Conservation (phyloP, 1,139 yeast genomes). For the Nadsonia commutata region DNA sequence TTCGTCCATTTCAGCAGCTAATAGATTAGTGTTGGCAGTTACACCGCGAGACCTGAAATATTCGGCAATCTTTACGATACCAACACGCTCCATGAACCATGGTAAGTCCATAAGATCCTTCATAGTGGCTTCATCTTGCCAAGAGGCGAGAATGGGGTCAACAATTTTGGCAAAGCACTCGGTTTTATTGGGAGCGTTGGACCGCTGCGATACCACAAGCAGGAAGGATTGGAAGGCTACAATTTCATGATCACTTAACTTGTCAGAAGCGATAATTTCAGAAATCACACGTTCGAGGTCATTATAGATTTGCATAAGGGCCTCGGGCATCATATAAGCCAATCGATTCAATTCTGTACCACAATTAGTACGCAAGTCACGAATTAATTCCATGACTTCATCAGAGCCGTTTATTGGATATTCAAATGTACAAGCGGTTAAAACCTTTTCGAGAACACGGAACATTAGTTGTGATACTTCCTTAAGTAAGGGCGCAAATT, state of each 20-base stretch:
- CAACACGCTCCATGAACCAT: slow-evolving; percentile 97
- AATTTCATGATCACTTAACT: slow-evolving; percentile 77
- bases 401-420: slow-evolving; percentile 40
- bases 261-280: slow-evolving; percentile 49
- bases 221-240: slow-evolving; percentile 88
- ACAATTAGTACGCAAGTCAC: slow-evolving; percentile 82
- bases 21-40: slow-evolving; percentile 56
- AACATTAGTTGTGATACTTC: slow-evolving; percentile 59
- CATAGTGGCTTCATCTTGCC: slow-evolving; percentile 87
- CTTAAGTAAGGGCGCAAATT: slow-evolving; percentile 82
- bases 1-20: slow-evolving; percentile 82
- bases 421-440: slow-evolving; percentile 76
- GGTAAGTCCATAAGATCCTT: slow-evolving; percentile 79
- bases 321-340: slow-evolving; percentile 89
- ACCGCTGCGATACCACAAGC: slow-evolving; percentile 79
- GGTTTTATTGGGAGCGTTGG: slow-evolving; percentile 53
- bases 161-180: slow-evolving; percentile 75
- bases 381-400: slow-evolving; percentile 64
- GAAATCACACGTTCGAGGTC: slow-evolving; percentile 76
- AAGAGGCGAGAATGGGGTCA: slow-evolving; percentile 80
- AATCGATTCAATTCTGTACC: slow-evolving; percentile 89
- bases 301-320: slow-evolving; percentile 61
- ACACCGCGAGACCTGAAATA: slow-evolving; percentile 78
- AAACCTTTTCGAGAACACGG: slow-evolving; percentile 69
- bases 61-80: slow-evolving; percentile 83